Evolutionary conservation across 2,329 filamentous ascomycete species (phyloP).

Genomic region (Metarhizium album): DNA sequence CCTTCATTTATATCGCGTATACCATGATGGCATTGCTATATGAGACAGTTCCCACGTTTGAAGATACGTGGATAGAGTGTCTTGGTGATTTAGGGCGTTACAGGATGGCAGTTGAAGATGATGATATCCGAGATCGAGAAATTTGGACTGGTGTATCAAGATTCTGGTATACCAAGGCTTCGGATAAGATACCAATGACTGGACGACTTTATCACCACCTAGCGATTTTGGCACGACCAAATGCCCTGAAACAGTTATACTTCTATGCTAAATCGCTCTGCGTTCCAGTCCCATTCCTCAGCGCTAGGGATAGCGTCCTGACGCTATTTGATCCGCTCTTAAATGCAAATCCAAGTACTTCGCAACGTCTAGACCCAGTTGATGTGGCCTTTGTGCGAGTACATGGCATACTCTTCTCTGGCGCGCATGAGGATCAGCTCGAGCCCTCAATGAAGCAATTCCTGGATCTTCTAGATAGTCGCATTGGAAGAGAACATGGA

Average conservation of each 20-base stretch:
- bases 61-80: conserved; percentile 90
- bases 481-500: conserved; percentile 39
- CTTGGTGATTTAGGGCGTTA: conserved; percentile 79
- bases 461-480: conserved; percentile 39
- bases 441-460: conserved; percentile 36
- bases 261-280: conserved; percentile 63
- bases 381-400: conserved; percentile 53
- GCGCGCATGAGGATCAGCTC: conserved; percentile 35
- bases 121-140: conserved; percentile 57
- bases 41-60: conserved; percentile 73
- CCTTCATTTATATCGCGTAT: conserved; percentile 82
- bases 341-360: conserved; percentile 4
- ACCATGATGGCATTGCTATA: conserved; percentile 81
- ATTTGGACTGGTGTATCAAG: conserved; percentile 71
- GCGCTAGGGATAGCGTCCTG: conserved; percentile 59
- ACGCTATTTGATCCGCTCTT: conserved; percentile 56
- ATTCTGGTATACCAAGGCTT: conserved; percentile 77
- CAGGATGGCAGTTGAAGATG: conserved; percentile 80
- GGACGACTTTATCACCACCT: conserved; percentile 83
- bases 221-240: conserved; percentile 64
- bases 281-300: conserved; percentile 54
- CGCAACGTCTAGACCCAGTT: conserved; percentile 22
- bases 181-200: conserved; percentile 62
- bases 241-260: conserved; percentile 59
- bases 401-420: conserved; percentile 54